These are phyloP conservation scores for Climacium dendroides DNA, from an alignment of 225 moss, liverwort and hornwort genomes.

Conservation along the genomic window DNA sequence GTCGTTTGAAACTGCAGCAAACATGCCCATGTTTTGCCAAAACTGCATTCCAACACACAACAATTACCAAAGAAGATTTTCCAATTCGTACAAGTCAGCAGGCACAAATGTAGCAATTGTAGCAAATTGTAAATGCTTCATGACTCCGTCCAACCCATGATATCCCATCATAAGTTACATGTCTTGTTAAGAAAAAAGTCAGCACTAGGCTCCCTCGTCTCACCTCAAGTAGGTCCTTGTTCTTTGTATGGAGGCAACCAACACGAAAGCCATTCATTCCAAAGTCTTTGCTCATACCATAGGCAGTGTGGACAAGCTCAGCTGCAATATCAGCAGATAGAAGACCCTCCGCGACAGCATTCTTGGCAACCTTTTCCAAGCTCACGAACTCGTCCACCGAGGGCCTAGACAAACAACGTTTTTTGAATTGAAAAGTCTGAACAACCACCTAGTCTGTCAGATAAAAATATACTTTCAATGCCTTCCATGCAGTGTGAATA, in stretches of 20 bases:
- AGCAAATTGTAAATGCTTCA: background rate
- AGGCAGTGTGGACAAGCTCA: constrained; percentile 82
- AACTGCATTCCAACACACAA: constrained; percentile 33
- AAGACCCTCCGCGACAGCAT: constrained; percentile 64
- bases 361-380: constrained; percentile 91
- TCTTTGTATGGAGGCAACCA: constrained; percentile 94
- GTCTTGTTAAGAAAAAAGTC: background rate
- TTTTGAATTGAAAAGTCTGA: constrained; percentile 16
- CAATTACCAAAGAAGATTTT: background rate
- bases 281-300: constrained; percentile 99
- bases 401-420: constrained; percentile 27
- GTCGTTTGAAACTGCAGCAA: constrained; percentile 94
- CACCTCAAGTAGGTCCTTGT: constrained; percentile 65
- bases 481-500: background rate
- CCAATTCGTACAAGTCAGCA: background rate
- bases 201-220: background rate
- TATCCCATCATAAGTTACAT: background rate
- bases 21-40: constrained; percentile 99
- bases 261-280: constrained; percentile 99
- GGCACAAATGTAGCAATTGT: background rate
- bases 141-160: background rate
- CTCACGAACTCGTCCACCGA: constrained; percentile 86
- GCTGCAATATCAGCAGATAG: constrained; percentile 51
- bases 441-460: constrained; percentile 8
- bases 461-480: background rate